These are phyloP conservation scores for Brassica balearica DNA, from an alignment of 441 rosid genomes.

Conservation along the genomic window DNA sequence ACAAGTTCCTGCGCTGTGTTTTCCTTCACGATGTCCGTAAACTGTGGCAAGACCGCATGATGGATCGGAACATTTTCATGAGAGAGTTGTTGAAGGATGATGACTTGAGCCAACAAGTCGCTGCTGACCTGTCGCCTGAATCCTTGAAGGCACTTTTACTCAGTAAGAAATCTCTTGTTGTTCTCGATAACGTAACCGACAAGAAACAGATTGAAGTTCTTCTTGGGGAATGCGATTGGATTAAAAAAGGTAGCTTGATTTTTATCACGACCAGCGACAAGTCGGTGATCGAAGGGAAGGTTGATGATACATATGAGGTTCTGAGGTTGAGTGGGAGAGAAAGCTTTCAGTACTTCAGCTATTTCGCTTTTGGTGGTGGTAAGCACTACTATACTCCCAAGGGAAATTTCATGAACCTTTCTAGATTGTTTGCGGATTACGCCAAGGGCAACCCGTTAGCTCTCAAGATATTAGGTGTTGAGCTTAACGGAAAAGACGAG, in stretches of 20 bases:
- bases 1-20: neutral
- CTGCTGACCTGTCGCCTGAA: neutral
- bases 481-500: constrained; percentile 1
- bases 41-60: neutral
- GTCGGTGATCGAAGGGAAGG: constrained; percentile 9
- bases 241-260: constrained; percentile 20
- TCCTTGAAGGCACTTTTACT: neutral
- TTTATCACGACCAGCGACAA: constrained; percentile 3
- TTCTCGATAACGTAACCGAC: constrained; percentile 16
- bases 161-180: neutral
- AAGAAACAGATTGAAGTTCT: neutral
- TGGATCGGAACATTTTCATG: neutral
- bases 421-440: neutral
- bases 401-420: neutral
- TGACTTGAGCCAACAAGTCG: neutral
- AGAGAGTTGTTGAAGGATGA: neutral
- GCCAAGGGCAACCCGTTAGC: neutral
- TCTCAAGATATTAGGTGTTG: neutral
- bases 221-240: neutral
- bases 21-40: neutral
- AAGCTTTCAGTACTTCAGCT: neutral
- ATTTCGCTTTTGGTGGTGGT: neutral
- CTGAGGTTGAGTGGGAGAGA: neutral
- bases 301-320: neutral
- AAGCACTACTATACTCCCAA: neutral